A percentile compares a stretch with the other conserved stretches of the same genome.
Evolutionary conservation across 83 land plant species (phyloP).

Genomic region (Picea abies): DNA sequence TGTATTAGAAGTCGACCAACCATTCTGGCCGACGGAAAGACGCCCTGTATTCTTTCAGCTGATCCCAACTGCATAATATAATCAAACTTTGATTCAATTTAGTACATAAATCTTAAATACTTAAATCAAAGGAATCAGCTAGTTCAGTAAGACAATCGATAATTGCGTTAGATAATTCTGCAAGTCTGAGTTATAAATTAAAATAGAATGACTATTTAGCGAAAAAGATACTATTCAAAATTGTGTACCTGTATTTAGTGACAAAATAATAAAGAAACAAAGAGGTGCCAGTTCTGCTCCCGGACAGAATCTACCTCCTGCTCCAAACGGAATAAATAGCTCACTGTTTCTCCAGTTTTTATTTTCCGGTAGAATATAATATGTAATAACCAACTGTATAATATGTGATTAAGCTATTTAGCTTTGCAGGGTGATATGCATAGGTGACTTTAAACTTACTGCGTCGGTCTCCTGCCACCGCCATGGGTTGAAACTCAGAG

Average conservation of each 20-base stretch:
- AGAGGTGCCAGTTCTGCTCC: constrained; percentile 61
- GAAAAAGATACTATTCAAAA: too few relatives aligned
- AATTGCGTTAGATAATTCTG: background rate
- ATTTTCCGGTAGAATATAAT: constrained; percentile 29
- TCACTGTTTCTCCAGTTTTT: constrained; percentile 55
- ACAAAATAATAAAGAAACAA: constrained; percentile 50
- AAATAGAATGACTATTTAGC: too few relatives aligned
- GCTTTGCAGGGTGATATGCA: constrained; percentile 24
- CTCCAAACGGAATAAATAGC: constrained; percentile 50
- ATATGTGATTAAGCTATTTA: background rate
- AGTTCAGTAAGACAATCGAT: background rate
- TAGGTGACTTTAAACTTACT: background rate
- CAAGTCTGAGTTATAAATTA: too few relatives aligned
- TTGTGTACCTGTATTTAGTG: constrained; percentile 35
- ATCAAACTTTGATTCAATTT: background rate
- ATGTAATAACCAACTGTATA: background rate
- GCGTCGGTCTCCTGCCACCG: constrained; percentile 50
- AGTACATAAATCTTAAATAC: background rate
- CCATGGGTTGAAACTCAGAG: constrained; percentile 56
- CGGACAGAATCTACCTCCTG: constrained; percentile 59
- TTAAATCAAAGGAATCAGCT: background rate
- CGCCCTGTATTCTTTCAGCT: constrained; percentile 42
- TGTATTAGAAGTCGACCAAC: constrained; percentile 50
- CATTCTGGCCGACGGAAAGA: constrained; percentile 62
- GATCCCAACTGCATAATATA: constrained; percentile 45